Percentiles rank a stretch among this genome's conserved stretches.
phyloP scores from a whole-genome alignment of 2,329 filamentous ascomycete species.

The Lachnellula occidentalis region DNA sequence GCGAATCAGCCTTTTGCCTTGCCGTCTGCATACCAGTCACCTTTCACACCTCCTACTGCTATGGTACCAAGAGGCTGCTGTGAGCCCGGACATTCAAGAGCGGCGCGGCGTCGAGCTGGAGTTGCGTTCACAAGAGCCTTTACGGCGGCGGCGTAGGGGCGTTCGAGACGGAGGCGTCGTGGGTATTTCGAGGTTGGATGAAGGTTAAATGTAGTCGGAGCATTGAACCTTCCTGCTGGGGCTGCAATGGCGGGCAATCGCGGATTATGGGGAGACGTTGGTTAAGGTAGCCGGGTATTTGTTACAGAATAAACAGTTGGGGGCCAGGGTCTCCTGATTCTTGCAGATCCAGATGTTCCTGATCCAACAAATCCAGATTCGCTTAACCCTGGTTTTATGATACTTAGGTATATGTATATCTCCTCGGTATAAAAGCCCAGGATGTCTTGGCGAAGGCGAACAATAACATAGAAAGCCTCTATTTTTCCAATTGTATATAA shows the following conservation, averaged over 20 bases:
- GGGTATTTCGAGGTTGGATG: not conserved
- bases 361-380: not conserved
- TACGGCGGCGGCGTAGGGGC: not conserved
- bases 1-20: conserved; percentile 52
- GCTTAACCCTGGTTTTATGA: not conserved
- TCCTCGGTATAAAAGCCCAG: not conserved
- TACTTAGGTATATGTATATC: not conserved
- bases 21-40: conserved; percentile 39
- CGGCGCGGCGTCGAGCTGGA: conserved; percentile 10
- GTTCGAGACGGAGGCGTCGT: not conserved
- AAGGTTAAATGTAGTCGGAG: conserved; percentile 3
- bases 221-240: conserved; percentile 10
- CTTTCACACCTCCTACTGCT: conserved; percentile 29
- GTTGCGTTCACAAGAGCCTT: not conserved
- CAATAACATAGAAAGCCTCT: too few relatives aligned
- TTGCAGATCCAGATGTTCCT: not conserved
- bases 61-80: conserved; percentile 21
- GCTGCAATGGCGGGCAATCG: conserved; percentile 1
- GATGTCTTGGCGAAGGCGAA: not conserved
- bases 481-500: too few relatives aligned
- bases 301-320: conserved; percentile 12
- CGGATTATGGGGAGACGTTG: conserved; percentile 6
- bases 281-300: conserved; percentile 8
- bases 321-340: not conserved
- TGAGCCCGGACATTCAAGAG: conserved; percentile 28